A percentile compares a stretch with the other conserved stretches of the same genome.
Evolutionary conservation across 495 filamentous ascomycete genomes (phyloP).

Genomic region (Astrocystis sublimbata): DNA sequence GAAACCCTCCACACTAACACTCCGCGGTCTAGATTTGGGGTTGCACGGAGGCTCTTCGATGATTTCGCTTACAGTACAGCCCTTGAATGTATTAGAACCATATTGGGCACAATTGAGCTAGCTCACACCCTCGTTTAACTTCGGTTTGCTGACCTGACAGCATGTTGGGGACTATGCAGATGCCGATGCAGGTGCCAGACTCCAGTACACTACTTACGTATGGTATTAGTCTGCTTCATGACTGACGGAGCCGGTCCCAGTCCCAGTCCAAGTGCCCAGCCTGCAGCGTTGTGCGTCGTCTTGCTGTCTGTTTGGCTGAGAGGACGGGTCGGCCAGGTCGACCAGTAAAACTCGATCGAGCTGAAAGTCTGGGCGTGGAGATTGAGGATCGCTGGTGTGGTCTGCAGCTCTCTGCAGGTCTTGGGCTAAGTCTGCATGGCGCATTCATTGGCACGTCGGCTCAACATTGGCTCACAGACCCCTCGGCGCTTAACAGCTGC

Average conservation of each 20-base stretch:
- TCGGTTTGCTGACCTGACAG: slow-evolving; percentile 19
- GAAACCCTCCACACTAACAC: slow-evolving; percentile 8
- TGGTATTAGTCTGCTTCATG: not conserved
- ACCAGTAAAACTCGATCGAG: slow-evolving; percentile 6
- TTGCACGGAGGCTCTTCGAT: slow-evolving; percentile 35
- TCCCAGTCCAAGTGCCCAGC: slow-evolving; percentile 21
- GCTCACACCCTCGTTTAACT: slow-evolving; percentile 22
- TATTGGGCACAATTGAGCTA: slow-evolving; percentile 17
- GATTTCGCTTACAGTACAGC: slow-evolving; percentile 20
- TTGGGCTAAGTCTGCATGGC: slow-evolving; percentile 1
- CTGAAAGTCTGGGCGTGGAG: slow-evolving; percentile 17
- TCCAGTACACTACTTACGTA: too few relatives aligned
- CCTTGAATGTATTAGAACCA: too few relatives aligned
- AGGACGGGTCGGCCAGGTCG: slow-evolving; percentile 1
- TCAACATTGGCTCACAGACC: slow-evolving; percentile 16
- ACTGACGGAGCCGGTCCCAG: slow-evolving; percentile 9
- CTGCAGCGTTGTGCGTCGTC: slow-evolving; percentile 28
- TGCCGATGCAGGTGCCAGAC: slow-evolving; percentile 2
- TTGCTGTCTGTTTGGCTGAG: slow-evolving; percentile 13
- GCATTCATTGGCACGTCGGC: too few relatives aligned
- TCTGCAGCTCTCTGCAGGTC: slow-evolving; percentile 23
- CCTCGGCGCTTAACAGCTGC: slow-evolving; percentile 16
- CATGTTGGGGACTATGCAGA: slow-evolving; percentile 15
- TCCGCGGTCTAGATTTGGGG: slow-evolving; percentile 14
- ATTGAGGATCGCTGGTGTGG: slow-evolving; percentile 3